Percentiles rank a stretch among this genome's conserved stretches.
Conservation (phyloP, 129 eudicot genomes). For the Centaurea solstitialis region DNA sequence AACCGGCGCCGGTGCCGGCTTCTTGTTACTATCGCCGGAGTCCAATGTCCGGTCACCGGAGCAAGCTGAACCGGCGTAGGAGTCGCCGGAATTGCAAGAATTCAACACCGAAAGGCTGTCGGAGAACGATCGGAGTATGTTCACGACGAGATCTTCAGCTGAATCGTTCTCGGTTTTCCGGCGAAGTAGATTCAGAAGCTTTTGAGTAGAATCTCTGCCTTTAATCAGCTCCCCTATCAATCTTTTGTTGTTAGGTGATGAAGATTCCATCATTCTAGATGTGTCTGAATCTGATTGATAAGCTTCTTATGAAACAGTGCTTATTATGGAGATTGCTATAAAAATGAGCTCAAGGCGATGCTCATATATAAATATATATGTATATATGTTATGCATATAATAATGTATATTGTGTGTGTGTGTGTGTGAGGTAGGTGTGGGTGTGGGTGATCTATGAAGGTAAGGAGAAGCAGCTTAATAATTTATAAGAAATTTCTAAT, state of each 20-base stretch:
- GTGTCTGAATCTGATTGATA: neutral
- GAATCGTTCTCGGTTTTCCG: constrained; percentile 15
- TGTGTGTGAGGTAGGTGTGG: neutral
- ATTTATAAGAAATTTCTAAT: no score
- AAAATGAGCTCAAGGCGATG: neutral
- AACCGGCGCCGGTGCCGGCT: constrained; percentile 8
- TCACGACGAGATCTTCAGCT: constrained; percentile 35
- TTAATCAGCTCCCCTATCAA: constrained; percentile 29
- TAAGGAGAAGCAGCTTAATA: no score
- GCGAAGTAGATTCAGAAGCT: constrained; percentile 41
- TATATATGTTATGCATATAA: neutral
- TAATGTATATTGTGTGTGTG: neutral
- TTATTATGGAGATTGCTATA: neutral
- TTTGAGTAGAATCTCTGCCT: constrained; percentile 40
- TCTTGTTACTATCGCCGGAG: constrained; percentile 31
- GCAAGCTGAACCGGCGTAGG: constrained; percentile 8
- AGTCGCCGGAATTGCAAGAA: constrained; percentile 19
- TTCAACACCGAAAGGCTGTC: constrained; percentile 32
- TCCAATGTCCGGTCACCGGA: constrained; percentile 27
- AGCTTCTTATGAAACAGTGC: neutral
- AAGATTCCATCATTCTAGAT: constrained; percentile 15
- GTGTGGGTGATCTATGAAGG: no score
- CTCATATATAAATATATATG: no score
- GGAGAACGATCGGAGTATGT: constrained; percentile 47
- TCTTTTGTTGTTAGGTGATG: constrained; percentile 17